A percentile compares a stretch with the other conserved stretches of the same genome.
These are phyloP conservation scores for Colletotrichum liriopes DNA, from an alignment of 2,329 filamentous ascomycete species.

Conservation along the genomic window DNA sequence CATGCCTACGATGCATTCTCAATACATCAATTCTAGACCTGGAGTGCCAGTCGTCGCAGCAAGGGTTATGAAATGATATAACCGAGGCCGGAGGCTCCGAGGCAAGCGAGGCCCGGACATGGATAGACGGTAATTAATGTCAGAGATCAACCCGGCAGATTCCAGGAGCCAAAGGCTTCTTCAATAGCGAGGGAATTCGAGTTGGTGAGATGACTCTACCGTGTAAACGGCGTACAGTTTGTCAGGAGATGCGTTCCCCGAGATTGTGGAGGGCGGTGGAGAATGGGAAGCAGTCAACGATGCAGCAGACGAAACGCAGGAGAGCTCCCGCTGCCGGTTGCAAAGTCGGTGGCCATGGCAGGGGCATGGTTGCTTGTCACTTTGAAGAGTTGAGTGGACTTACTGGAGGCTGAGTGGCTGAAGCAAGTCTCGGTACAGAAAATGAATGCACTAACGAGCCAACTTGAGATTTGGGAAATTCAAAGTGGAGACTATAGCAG, in stretches of 20 bases:
- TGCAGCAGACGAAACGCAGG: no score
- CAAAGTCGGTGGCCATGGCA: no score
- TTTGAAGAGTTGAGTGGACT: background rate
- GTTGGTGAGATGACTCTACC: background rate
- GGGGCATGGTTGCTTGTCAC: background rate
- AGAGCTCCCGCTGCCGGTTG: no score
- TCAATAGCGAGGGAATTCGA: constrained; percentile 3
- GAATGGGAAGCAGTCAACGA: background rate
- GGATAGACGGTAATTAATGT: no score
- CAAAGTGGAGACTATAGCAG: background rate
- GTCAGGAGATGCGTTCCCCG: background rate
- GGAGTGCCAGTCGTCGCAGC: background rate
- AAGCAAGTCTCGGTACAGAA: background rate
- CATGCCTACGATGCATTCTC: no score
- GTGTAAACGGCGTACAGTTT: background rate
- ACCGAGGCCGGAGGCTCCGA: constrained; percentile 16
- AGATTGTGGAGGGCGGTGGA: background rate
- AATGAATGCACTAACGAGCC: background rate
- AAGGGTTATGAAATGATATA: background rate
- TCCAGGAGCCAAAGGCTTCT: background rate
- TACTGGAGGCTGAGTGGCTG: background rate
- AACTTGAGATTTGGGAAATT: background rate
- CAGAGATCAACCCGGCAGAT: background rate
- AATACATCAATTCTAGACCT: background rate
- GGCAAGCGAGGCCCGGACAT: background rate